phyloP scores from a whole-genome alignment of 129 eudicot genomes.

The Rutidosis leptorrhynchoides region DNA sequence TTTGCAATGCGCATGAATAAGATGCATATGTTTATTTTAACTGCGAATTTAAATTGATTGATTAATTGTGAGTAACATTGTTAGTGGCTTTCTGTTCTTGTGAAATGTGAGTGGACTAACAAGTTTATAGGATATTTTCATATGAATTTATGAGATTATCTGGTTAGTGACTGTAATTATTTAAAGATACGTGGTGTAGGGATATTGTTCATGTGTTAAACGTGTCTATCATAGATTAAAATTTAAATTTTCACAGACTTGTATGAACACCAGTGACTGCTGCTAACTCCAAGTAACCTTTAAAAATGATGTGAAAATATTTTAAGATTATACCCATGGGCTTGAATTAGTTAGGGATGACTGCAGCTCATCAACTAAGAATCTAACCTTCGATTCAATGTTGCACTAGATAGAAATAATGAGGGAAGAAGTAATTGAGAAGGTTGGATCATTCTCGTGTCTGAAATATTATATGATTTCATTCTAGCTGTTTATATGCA shows the following conservation, averaged over 20 bases:
- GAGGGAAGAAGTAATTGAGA: background rate
- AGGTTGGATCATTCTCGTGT: background rate
- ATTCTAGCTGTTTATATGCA: background rate
- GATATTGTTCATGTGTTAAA: background rate
- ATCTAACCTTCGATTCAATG: background rate
- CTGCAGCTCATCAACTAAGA: background rate
- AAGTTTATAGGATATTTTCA: background rate
- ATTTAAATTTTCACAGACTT: constrained; percentile 1
- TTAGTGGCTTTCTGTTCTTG: background rate
- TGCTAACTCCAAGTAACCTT: background rate
- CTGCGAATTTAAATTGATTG: background rate
- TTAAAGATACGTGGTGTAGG: constrained; percentile 1
- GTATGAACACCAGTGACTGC: background rate
- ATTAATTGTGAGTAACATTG: background rate
- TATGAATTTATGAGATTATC: background rate
- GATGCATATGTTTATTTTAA: background rate
- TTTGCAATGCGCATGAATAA: background rate
- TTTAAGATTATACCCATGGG: background rate
- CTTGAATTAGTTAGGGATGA: background rate
- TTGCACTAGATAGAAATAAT: too few relatives aligned
- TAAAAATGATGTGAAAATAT: background rate
- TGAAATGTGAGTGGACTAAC: constrained; percentile 12
- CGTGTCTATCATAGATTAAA: background rate
- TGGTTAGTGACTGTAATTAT: background rate
- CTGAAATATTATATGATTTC: background rate